Conservation (phyloP, 179 eudicot species). For the Nepenthes alata region DNA sequence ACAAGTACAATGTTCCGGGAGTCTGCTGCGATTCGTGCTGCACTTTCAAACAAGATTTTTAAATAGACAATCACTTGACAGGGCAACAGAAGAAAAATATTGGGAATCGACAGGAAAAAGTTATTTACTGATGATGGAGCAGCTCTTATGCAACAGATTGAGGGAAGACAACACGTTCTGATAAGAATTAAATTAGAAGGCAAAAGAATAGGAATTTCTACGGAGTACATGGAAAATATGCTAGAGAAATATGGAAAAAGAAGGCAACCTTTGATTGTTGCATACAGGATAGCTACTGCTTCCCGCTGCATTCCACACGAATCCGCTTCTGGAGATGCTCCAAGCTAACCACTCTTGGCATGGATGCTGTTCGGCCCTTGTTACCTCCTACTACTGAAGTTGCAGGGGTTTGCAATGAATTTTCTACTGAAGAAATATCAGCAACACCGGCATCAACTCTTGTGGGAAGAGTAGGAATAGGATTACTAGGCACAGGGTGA, state of each 20-base stretch:
- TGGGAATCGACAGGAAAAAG: no score
- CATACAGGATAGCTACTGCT: constrained; percentile 7
- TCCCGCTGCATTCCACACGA: constrained; percentile 34
- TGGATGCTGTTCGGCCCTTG: constrained; percentile 36
- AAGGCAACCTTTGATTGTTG: neutral
- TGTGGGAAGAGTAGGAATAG: constrained; percentile 20
- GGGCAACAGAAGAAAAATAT: no score
- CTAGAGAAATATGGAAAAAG: neutral
- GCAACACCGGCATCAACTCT: constrained; percentile 28
- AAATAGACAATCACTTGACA: no score
- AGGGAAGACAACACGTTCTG: no score
- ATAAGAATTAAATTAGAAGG: neutral
- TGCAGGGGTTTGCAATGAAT: constrained; percentile 22
- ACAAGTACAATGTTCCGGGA: no score
- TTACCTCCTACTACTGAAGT: constrained; percentile 21
- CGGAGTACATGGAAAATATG: neutral
- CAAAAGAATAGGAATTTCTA: neutral
- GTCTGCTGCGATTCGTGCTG: no score
- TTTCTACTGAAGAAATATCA: constrained; percentile 29
- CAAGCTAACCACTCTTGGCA: constrained; percentile 93
- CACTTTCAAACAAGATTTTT: no score
- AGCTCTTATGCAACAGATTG: no score
- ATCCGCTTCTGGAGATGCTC: constrained; percentile 91
- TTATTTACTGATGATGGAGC: no score
- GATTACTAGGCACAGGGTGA: constrained; percentile 32